Conservation (phyloP, 192 early-diverging fungal genomes). For the Phlyctochytrium bullatum region DNA sequence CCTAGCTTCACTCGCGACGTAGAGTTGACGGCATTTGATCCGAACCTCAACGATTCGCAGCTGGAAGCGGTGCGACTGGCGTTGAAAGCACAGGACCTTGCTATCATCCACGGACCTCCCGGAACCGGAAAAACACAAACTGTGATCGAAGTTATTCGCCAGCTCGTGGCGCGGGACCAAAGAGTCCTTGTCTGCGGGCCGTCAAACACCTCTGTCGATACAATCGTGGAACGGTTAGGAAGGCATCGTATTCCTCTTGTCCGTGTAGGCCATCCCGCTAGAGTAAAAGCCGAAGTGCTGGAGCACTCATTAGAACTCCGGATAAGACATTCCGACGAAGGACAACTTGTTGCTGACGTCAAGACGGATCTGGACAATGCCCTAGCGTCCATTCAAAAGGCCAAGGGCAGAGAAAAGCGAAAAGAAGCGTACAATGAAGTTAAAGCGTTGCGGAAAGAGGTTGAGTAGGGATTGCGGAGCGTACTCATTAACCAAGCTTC, state of each 20-base stretch:
- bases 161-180: slow-evolving; percentile 57
- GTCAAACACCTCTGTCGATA: slow-evolving; percentile 87
- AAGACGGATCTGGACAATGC: slow-evolving; percentile 72
- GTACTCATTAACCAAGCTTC: too few relatives aligned
- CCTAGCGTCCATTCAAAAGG: slow-evolving; percentile 57
- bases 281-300: slow-evolving; percentile 67
- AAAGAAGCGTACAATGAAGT: slow-evolving; percentile 60
- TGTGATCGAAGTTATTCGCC: slow-evolving; percentile 79
- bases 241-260: slow-evolving; percentile 61
- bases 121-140: slow-evolving; percentile 87
- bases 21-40: slow-evolving; percentile 51
- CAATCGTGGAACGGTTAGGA: slow-evolving; percentile 77
- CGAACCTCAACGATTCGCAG: slow-evolving; percentile 68
- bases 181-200: slow-evolving; percentile 85
- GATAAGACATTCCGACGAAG: slow-evolving; percentile 65
- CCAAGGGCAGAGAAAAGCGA: slow-evolving; percentile 63
- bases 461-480: too few relatives aligned
- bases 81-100: slow-evolving; percentile 59
- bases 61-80: slow-evolving; percentile 65
- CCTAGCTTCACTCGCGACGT: slow-evolving; percentile 29
- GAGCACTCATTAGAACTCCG: slow-evolving; percentile 69
- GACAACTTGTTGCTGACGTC: slow-evolving; percentile 71
- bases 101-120: slow-evolving; percentile 61
- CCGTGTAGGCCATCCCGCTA: slow-evolving; percentile 81
- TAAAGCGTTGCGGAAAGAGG: slow-evolving; percentile 63